Percentiles rank a stretch among this genome's conserved stretches.
Conservation (phyloP, 2,329 filamentous ascomycete genomes). For the Aspergillus sclerotialis region DNA sequence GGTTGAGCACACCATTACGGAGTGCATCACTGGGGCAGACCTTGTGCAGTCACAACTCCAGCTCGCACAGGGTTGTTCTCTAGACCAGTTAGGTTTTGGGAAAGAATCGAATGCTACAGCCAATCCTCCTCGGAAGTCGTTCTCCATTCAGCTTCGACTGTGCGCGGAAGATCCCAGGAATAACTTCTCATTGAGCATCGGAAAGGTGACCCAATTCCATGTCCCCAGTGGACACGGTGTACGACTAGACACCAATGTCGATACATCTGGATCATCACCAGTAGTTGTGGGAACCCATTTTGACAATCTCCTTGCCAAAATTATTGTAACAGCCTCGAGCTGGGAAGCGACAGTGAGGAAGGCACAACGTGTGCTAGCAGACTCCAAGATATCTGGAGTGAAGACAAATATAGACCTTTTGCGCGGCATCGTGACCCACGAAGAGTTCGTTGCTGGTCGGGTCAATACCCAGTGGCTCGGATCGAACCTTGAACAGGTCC, state of each 20-base stretch:
- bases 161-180: conserved; percentile 50
- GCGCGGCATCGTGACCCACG: conserved; percentile 45
- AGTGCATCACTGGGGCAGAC: conserved; percentile 48
- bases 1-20: conserved; percentile 57
- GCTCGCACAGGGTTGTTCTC: conserved; percentile 44
- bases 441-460: conserved; percentile 41
- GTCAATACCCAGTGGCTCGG: conserved; percentile 56
- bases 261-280: conserved; percentile 29
- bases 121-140: conserved; percentile 29
- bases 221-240: conserved; percentile 54
- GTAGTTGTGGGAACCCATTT: conserved; percentile 48
- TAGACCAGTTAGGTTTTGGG: conserved; percentile 31
- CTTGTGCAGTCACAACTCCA: conserved; percentile 50
- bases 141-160: conserved; percentile 51
- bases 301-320: conserved; percentile 54
- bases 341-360: conserved; percentile 50
- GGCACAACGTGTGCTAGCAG: conserved; percentile 48
- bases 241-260: conserved; percentile 50
- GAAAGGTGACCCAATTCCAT: conserved; percentile 49
- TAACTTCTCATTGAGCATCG: conserved; percentile 53
- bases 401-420: conserved; percentile 53
- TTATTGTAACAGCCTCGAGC: conserved; percentile 49
- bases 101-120: conserved; percentile 19
- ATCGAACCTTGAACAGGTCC: conserved; percentile 35
- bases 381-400: conserved; percentile 50